These are phyloP conservation scores for Synchytrium microbalum DNA, from an alignment of 371 early-diverging fungal species.

Conservation along the genomic window DNA sequence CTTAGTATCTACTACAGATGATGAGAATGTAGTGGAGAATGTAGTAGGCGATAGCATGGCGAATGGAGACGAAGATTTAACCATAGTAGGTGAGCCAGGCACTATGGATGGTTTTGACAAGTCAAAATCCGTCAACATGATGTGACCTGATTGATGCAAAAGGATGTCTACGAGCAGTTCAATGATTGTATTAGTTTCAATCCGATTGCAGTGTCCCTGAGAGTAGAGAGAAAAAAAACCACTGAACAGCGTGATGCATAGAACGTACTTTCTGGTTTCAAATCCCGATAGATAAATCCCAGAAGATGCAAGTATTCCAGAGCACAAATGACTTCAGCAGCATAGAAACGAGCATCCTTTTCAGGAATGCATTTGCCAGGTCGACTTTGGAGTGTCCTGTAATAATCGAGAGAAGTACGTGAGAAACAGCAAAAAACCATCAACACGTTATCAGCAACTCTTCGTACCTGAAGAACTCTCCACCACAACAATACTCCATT, in stretches of 20 bases:
- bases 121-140: conserved; percentile 96
- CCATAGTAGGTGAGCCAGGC: conserved; percentile 65
- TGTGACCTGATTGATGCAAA: conserved; percentile 88
- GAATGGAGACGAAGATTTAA: conserved; percentile 46
- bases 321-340: conserved; percentile 89
- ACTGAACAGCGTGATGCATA: background rate
- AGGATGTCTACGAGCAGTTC: conserved; percentile 60
- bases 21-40: background rate
- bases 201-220: no score
- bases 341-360: conserved; percentile 91
- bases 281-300: conserved; percentile 96
- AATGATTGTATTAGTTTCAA: conserved; percentile 2
- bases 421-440: conserved; percentile 24
- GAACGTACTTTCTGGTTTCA: conserved; percentile 95
- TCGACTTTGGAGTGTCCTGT: conserved; percentile 63
- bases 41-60: background rate
- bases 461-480: conserved; percentile 90
- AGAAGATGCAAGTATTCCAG: conserved; percentile 94
- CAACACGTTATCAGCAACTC: conserved; percentile 12
- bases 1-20: conserved; percentile 65
- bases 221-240: background rate
- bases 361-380: conserved; percentile 81
- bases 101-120: conserved; percentile 80
- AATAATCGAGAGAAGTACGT: conserved; percentile 14
- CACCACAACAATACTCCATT: conserved; percentile 98